phyloP scores from a whole-genome alignment of 2,329 filamentous ascomycete species.

The Pseudogymnoascus sp. region DNA sequence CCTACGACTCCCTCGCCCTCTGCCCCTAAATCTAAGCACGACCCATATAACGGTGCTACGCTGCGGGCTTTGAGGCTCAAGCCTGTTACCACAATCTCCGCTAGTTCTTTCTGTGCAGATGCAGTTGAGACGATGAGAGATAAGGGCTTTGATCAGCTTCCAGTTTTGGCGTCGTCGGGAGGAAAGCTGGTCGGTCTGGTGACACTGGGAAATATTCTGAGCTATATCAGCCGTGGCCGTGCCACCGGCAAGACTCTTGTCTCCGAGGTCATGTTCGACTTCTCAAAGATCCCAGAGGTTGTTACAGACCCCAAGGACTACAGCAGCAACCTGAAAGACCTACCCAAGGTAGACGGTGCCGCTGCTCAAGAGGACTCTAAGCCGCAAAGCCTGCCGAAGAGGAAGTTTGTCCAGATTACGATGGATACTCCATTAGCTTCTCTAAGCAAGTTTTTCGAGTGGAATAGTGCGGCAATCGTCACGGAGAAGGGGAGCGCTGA shows the following conservation, averaged over 20 bases:
- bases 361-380: constrained; percentile 25
- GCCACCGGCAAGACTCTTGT: constrained; percentile 67
- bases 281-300: constrained; percentile 76
- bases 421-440: constrained; percentile 75
- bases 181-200: constrained; percentile 80
- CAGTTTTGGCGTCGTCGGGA: constrained; percentile 65
- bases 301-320: constrained; percentile 72
- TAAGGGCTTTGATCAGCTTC: constrained; percentile 95
- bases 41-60: constrained; percentile 70
- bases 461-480: constrained; percentile 93
- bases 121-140: constrained; percentile 98
- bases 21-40: constrained; percentile 36
- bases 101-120: constrained; percentile 64
- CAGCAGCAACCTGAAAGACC: constrained; percentile 33
- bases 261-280: constrained; percentile 93
- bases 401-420: constrained; percentile 89
- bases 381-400: constrained; percentile 38
- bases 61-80: constrained; percentile 80
- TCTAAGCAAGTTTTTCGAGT: constrained; percentile 90
- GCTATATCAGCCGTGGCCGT: constrained; percentile 76
- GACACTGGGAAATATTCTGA: constrained; percentile 88
- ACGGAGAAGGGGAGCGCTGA: constrained; percentile 59
- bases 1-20: constrained; percentile 31
- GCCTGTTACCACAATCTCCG: constrained; percentile 77
- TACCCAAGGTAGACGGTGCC: constrained; percentile 24